Evolutionary conservation across 2,329 filamentous ascomycete genomes (phyloP), one percentile per base, ranked within the genome.

Genomic region (Colletotrichum musicola): DNA sequence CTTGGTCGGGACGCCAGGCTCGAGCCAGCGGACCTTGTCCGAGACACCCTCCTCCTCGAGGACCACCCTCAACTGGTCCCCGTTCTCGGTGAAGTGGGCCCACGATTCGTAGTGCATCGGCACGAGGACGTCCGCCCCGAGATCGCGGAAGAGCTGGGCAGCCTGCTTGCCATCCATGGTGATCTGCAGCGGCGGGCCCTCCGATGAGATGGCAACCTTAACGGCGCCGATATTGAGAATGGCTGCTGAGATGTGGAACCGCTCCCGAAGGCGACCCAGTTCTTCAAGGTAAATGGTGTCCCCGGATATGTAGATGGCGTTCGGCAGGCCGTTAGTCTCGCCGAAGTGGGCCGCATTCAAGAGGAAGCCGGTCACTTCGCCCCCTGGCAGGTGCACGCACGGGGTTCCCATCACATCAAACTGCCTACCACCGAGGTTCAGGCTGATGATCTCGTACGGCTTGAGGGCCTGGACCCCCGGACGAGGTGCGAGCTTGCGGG

Each of bases 51-150:
- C 79, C 16, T 73, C 72, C 55, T 75, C 72, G 25, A 85, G 79
- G 4, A 69, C 76, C 46, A 72, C 46, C 1, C 22, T 49, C 27
- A 84, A 64, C 16, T 76, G 75, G 4, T 74, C 65, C 3, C 74
- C 73, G 40, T 73, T 71, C 70, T 85, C 76, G 1, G 76, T 77
- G 60, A 83, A 84, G 70, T 85, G 83, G 0, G 71, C 72, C 83
- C 83, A 85, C 1, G 75, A 76, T 5, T 63, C 42, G 53, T 84
- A 85, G 66, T 85, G 83, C 78, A 86, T 81, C 0, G 82, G 83
- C 4, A 85, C 77, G 10, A 84, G 67, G 3, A 79, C 63, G 54
- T 85, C 82, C 0, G 81, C 80, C 14, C 74, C 73, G 10, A 85
- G 73, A 3, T 80, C 80, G 0, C 76, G 74, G 55, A 82, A 77